Evolutionary conservation across 108 stramenopile genomes (phyloP).

Genomic region (Nitzschia sp.): DNA sequence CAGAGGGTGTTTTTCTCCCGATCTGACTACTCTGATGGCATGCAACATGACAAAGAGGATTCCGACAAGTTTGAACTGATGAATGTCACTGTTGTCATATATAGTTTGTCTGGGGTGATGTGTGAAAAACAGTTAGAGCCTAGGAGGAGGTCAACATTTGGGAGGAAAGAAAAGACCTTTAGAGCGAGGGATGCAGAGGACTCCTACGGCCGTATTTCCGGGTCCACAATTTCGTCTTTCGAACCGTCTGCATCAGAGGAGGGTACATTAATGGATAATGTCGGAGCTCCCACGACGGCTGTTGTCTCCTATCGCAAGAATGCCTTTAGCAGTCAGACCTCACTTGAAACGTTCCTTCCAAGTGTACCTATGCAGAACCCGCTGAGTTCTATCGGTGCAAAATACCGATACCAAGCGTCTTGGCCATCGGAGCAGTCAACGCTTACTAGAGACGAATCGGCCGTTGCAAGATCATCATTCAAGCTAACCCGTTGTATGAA

Average conservation of each 20-base stretch:
- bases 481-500: slow-evolving; percentile 33
- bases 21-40: slow-evolving; percentile 3
- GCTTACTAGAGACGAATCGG: slow-evolving; percentile 15
- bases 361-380: slow-evolving; percentile 34
- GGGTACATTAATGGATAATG: background rate
- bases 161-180: background rate
- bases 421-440: slow-evolving; percentile 41
- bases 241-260: slow-evolving; percentile 6
- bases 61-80: slow-evolving; percentile 43
- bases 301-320: slow-evolving; percentile 37
- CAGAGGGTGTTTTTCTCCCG: slow-evolving; percentile 17
- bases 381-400: background rate
- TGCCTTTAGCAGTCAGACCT: slow-evolving; percentile 23
- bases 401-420: slow-evolving; percentile 22
- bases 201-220: slow-evolving; percentile 7
- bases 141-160: slow-evolving; percentile 9
- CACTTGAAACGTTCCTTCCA: slow-evolving; percentile 42
- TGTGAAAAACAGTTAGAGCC: slow-evolving; percentile 26
- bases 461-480: slow-evolving; percentile 29
- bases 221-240: slow-evolving; percentile 8
- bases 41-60: slow-evolving; percentile 17
- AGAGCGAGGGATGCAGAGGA: background rate
- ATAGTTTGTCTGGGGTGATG: slow-evolving; percentile 41
- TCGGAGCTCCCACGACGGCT: slow-evolving; percentile 27
- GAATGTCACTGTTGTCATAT: slow-evolving; percentile 41